phyloP scores from a whole-genome alignment of 139 green algal genomes.

The Chlorokybus atmophyticus region DNA sequence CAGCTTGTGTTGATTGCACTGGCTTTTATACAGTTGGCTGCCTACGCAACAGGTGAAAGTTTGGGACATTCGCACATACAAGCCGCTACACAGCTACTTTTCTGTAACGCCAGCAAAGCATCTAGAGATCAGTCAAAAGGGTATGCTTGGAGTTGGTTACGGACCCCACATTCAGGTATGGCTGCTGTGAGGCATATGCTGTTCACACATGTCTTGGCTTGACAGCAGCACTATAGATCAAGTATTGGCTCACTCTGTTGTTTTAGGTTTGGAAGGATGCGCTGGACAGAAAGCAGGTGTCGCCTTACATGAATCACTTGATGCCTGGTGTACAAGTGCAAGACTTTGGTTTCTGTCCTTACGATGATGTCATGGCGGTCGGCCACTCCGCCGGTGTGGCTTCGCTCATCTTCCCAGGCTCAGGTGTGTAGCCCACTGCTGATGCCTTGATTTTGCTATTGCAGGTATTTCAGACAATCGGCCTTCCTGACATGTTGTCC shows the following conservation, averaged over 20 bases:
- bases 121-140: slow-evolving; percentile 81
- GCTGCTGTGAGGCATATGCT: not conserved
- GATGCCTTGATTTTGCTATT: no score
- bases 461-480: no score
- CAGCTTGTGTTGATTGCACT: no score
- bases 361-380: slow-evolving; percentile 81
- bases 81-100: slow-evolving; percentile 80
- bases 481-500: no score
- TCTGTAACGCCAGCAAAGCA: slow-evolving; percentile 44
- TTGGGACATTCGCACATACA: slow-evolving; percentile 81
- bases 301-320: slow-evolving; percentile 82
- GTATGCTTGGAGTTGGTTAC: slow-evolving; percentile 72
- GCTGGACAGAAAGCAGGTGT: slow-evolving; percentile 53
- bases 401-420: slow-evolving; percentile 77
- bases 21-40: no score
- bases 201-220: not conserved
- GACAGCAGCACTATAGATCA: slow-evolving; percentile 48
- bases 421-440: no score
- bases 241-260: no score
- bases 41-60: slow-evolving; percentile 56
- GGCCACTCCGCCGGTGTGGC: slow-evolving; percentile 45
- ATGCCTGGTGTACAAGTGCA: slow-evolving; percentile 12
- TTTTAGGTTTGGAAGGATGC: slow-evolving; percentile 87
- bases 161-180: slow-evolving; percentile 37
- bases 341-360: slow-evolving; percentile 74